phyloP scores from a whole-genome alignment of 2,329 filamentous ascomycete genomes.

The Chaetomium globosum region DNA sequence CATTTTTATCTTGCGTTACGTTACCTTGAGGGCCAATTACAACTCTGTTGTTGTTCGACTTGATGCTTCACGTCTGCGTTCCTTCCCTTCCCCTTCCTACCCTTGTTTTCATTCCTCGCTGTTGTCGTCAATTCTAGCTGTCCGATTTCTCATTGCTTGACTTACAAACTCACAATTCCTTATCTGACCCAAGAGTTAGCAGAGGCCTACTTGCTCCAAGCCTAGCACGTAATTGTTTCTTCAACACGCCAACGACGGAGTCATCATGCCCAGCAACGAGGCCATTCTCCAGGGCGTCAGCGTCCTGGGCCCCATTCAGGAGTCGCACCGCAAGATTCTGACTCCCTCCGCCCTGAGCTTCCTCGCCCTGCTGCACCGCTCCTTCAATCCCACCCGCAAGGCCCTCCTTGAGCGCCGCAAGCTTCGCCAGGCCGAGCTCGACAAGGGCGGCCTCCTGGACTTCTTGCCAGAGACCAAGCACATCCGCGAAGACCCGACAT shows the following conservation, averaged over 20 bases:
- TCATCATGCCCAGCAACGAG: conserved; percentile 68
- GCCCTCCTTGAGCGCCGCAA: conserved; percentile 82
- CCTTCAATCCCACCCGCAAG: conserved; percentile 90
- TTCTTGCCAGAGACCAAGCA: conserved; percentile 95
- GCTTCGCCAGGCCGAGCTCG: conserved; percentile 86
- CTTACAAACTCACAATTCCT: conserved; percentile 13
- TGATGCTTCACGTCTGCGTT: background rate
- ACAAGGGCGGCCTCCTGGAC: conserved; percentile 84
- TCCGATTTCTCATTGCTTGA: conserved; percentile 20
- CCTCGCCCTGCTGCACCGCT: conserved; percentile 89
- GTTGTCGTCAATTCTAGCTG: conserved; percentile 20
- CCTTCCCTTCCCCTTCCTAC: background rate
- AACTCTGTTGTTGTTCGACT: background rate
- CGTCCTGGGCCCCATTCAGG: conserved; percentile 77
- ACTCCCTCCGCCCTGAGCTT: conserved; percentile 89
- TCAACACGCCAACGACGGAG: conserved; percentile 11
- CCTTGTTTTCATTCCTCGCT: conserved; percentile 3
- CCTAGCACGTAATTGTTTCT: background rate
- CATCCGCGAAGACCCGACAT: conserved; percentile 90
- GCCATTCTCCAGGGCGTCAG: conserved; percentile 83
- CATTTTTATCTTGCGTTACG: background rate
- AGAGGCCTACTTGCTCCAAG: background rate
- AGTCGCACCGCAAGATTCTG: conserved; percentile 85
- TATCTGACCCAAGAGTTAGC: conserved; percentile 3
- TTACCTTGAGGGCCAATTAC: background rate